Conservation (phyloP, 768 basidiomycete genomes). For the Amanita exitialis region DNA sequence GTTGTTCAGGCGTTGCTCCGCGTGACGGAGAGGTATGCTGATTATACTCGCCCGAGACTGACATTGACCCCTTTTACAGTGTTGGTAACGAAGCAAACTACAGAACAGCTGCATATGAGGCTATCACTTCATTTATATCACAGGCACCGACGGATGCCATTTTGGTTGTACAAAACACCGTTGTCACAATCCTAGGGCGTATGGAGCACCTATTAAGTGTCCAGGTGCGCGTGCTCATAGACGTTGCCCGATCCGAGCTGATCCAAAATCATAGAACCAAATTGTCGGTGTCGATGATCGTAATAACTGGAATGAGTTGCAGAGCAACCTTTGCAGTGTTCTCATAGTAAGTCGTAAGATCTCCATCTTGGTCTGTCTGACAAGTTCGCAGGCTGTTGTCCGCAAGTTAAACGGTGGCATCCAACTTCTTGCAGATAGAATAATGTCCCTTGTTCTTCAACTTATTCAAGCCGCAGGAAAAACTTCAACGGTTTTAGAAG, state of each 20-base stretch:
- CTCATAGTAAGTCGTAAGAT: conserved; percentile 51
- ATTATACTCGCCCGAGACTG: conserved; percentile 7
- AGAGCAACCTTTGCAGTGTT: conserved; percentile 90
- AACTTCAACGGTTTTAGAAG: conserved; percentile 91
- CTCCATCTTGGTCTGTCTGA: not conserved
- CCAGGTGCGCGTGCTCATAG: conserved; percentile 42
- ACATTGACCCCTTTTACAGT: conserved; percentile 24
- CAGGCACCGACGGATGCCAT: conserved; percentile 77
- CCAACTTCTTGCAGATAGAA: conserved; percentile 81
- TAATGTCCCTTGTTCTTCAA: conserved; percentile 86
- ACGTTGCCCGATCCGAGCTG: not conserved
- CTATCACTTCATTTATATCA: conserved; percentile 79
- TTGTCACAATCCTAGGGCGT: conserved; percentile 72
- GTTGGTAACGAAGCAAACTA: conserved; percentile 84
- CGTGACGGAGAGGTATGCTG: conserved; percentile 74
- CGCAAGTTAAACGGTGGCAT: conserved; percentile 79
- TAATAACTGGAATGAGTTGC: conserved; percentile 98
- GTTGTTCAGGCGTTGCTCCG: conserved; percentile 76
- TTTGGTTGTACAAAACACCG: conserved; percentile 71
- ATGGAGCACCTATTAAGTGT: conserved; percentile 84
- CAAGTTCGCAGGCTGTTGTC: conserved; percentile 55
- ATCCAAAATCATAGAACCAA: conserved; percentile 51
- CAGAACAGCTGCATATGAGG: conserved; percentile 93
- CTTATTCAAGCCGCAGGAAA: conserved; percentile 84
- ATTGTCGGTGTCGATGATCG: conserved; percentile 92